Percentiles rank a stretch among this genome's conserved stretches.
phyloP scores from a whole-genome alignment of 768 basidiomycete species.

The Kwoniella shandongensis region DNA sequence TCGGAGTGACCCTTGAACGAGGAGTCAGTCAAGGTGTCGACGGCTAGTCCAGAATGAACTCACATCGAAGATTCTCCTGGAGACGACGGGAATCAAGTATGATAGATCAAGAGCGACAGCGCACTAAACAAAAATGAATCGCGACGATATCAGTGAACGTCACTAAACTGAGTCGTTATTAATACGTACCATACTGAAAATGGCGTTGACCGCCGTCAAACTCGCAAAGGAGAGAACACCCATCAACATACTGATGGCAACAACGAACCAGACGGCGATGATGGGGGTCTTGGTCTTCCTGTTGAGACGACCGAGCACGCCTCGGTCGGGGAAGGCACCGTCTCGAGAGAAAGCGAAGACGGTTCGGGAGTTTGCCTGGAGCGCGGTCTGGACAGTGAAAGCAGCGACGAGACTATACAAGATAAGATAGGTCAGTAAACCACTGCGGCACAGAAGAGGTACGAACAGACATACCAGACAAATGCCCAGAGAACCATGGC shows the following conservation, averaged over 20 bases:
- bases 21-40: background rate
- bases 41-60: constrained; percentile 1
- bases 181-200: constrained; percentile 72
- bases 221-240: constrained; percentile 71
- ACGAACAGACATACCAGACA: constrained; percentile 53
- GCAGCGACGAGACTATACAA: constrained; percentile 74
- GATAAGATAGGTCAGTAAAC: background rate
- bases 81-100: constrained; percentile 79
- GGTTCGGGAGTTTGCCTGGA: constrained; percentile 78
- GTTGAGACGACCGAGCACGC: constrained; percentile 71
- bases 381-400: constrained; percentile 71
- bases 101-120: constrained; percentile 61
- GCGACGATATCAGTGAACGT: no score
- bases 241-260: constrained; percentile 63
- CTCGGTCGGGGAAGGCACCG: constrained; percentile 70
- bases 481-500: constrained; percentile 71
- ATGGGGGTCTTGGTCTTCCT: constrained; percentile 69
- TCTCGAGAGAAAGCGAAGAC: constrained; percentile 69
- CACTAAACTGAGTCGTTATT: background rate
- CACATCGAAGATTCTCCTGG: constrained; percentile 62
- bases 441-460: background rate
- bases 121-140: constrained; percentile 10
- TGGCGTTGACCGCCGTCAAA: constrained; percentile 71
- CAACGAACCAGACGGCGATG: constrained; percentile 72
- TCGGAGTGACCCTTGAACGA: constrained; percentile 66